Conservation (phyloP, 805 yeast genomes). For the Candida insectorum region DNA sequence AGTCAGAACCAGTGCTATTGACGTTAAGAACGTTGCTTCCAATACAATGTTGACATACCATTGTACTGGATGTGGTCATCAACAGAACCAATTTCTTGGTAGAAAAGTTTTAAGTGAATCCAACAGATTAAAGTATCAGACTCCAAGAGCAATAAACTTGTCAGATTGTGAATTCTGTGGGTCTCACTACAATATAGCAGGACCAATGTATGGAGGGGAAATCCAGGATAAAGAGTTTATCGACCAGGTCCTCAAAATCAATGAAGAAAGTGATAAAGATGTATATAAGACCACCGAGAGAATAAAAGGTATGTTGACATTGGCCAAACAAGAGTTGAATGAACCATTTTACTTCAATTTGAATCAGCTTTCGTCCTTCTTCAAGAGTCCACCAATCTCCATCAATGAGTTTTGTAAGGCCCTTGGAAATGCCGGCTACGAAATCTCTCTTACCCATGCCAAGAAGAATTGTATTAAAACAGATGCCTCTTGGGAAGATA, state of each 20-base stretch:
- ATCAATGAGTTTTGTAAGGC: constrained; percentile 71
- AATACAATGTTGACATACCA: constrained; percentile 74
- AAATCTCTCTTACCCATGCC: constrained; percentile 87
- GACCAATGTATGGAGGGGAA: constrained; percentile 94
- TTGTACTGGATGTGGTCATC: constrained; percentile 85
- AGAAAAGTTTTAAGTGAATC: constrained; percentile 26
- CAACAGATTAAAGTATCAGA: constrained; percentile 48
- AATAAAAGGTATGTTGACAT: constrained; percentile 87
- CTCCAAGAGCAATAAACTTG: constrained; percentile 42
- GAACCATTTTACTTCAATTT: constrained; percentile 82
- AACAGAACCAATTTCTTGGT: constrained; percentile 73
- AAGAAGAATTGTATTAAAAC: constrained; percentile 84
- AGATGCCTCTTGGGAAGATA: constrained; percentile 76
- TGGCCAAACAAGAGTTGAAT: constrained; percentile 69
- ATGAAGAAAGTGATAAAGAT: constrained; percentile 46
- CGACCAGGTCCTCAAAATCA: constrained; percentile 55
- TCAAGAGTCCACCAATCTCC: constrained; percentile 84
- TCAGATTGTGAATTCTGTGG: constrained; percentile 69
- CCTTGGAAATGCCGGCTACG: constrained; percentile 76
- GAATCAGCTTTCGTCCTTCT: constrained; percentile 66
- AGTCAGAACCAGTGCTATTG: constrained; percentile 72
- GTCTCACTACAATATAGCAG: constrained; percentile 71
- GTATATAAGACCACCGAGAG: constrained; percentile 78
- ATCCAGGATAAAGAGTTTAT: constrained; percentile 72
- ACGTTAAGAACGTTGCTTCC: constrained; percentile 76